Evolutionary conservation across 2,329 filamentous ascomycete species (phyloP), one percentile per base, ranked within the genome.

Genomic region (Sclerotinia nivalis): DNA sequence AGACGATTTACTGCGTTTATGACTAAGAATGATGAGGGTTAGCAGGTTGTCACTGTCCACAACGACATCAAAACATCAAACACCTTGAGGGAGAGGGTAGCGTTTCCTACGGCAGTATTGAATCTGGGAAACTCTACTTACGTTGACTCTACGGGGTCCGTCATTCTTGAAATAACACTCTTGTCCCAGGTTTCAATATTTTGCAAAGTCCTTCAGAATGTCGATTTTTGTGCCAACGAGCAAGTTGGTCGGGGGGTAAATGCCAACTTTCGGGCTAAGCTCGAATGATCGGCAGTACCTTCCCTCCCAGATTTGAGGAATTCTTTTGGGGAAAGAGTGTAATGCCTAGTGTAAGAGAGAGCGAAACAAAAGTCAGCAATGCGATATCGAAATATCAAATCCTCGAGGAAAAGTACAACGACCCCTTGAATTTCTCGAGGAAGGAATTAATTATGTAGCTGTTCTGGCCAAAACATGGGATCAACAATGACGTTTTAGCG

Each of bases 1-100:
- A 71, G 87, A 80, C 70, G 87, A 80, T 76, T 84, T 86, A 71
- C 82, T 84, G 72, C 85, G 84, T 79, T 86, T 87, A 71, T 79
- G 78, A 69, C 76, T 78, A 71, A 22, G 7, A 25, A 62, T 4
- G 43, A 45, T 31, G 10, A 62, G 22, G 15, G 37, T 69, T 62
- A 69, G 56, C 40, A 47, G 52, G 47, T 55, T 31, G 66, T 22
- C 40, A 28, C 25, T 69, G 28, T 22, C 37, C 37, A 68, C 34
- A 34, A 34, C 18, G 40, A 40, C 47, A 8, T 31, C 13, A 64
- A 40, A 40, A 20, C 20, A 37, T n/a, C 50, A 7, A 18, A 40
- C 6, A n/a, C 45, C 31, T 13, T 6, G n/a, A 40, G 55, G 37
- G 10, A 31, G 28, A 25, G 45, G 45, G 20, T n/a, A 37, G 31